These are phyloP conservation scores for Linum tenue DNA, from an alignment of 345 rosid species.

Conservation along the genomic window DNA sequence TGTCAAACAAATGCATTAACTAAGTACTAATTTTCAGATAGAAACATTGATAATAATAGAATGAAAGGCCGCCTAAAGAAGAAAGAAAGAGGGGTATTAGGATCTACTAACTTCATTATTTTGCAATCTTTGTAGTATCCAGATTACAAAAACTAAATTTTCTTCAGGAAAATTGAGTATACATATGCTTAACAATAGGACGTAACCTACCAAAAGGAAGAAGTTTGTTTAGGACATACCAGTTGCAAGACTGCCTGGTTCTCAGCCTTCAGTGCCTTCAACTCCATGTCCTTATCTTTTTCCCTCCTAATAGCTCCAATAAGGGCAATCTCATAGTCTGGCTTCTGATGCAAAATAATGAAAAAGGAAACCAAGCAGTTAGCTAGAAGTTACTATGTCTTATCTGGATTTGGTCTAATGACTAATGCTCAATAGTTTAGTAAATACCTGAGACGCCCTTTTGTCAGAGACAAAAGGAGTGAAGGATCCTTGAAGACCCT, in stretches of 20 bases:
- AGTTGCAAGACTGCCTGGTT: slow-evolving; percentile 67
- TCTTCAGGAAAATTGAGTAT: too few species aligned
- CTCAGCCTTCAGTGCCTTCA: slow-evolving; percentile 66
- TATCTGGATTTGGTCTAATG: neutral
- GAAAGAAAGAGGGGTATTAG: too few species aligned
- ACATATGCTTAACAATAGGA: too few species aligned
- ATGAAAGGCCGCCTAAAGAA: too few species aligned
- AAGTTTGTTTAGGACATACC: slow-evolving; percentile 38
- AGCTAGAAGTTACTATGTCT: slow-evolving; percentile 8
- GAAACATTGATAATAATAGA: too few species aligned
- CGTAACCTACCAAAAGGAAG: neutral
- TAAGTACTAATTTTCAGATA: neutral
- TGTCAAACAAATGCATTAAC: slow-evolving; percentile 1
- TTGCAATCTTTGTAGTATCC: too few species aligned
- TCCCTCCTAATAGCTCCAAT: slow-evolving; percentile 84
- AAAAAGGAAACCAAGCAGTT: slow-evolving; percentile 5
- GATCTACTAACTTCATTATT: too few species aligned
- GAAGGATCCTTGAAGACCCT: slow-evolving; percentile 58
- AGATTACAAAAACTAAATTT: too few species aligned
- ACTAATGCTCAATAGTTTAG: neutral
- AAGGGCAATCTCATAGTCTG: slow-evolving; percentile 80
- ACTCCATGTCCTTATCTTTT: slow-evolving; percentile 62
- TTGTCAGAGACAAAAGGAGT: slow-evolving; percentile 62
- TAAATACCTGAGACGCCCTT: slow-evolving; percentile 47
- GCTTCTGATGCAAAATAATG: slow-evolving; percentile 33